These are phyloP conservation scores for Parafenestella ontariensis DNA, from an alignment of 2,329 filamentous ascomycete genomes.

Conservation along the genomic window DNA sequence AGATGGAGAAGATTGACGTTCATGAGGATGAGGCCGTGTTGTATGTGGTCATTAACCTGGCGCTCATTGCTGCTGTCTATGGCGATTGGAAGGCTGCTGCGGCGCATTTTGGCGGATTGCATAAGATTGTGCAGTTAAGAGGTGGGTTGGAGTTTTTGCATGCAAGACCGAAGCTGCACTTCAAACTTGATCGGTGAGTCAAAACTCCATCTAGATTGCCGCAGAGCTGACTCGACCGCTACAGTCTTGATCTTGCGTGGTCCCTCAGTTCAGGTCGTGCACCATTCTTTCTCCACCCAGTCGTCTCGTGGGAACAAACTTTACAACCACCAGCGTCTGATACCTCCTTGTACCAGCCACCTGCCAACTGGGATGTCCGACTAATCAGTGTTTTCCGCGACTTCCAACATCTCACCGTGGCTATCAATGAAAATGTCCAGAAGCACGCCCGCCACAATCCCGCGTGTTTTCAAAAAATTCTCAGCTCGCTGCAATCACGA, in stretches of 20 bases:
- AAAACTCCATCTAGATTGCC: not conserved
- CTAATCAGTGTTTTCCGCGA: slow-evolving; percentile 16
- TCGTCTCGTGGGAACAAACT: slow-evolving; percentile 8
- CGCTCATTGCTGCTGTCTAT: slow-evolving; percentile 16
- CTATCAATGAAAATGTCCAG: slow-evolving; percentile 11
- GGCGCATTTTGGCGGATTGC: slow-evolving; percentile 18
- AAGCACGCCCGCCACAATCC: slow-evolving; percentile 4
- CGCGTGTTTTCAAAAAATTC: slow-evolving; percentile 11
- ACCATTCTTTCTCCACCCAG: slow-evolving; percentile 13
- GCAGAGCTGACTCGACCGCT: not conserved
- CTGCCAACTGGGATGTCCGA: slow-evolving; percentile 8
- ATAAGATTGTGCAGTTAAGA: slow-evolving; percentile 17
- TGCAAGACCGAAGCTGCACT: slow-evolving; percentile 15
- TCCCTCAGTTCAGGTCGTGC: slow-evolving; percentile 15
- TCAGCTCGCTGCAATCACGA: slow-evolving; percentile 19
- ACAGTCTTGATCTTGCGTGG: slow-evolving; percentile 21
- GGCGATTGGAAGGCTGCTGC: slow-evolving; percentile 16
- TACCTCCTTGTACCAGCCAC: slow-evolving; percentile 1
- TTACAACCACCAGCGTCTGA: not conserved
- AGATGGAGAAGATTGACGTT: slow-evolving; percentile 5
- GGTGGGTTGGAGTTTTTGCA: slow-evolving; percentile 10
- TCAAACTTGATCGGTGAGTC: slow-evolving; percentile 25
- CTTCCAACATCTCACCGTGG: slow-evolving; percentile 9
- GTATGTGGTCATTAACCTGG: slow-evolving; percentile 19
- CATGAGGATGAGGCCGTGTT: slow-evolving; percentile 15